Evolutionary conservation across 2,329 filamentous ascomycete species (phyloP), one percentile per base, ranked within the genome.

Genomic region (Penicillium paneum): DNA sequence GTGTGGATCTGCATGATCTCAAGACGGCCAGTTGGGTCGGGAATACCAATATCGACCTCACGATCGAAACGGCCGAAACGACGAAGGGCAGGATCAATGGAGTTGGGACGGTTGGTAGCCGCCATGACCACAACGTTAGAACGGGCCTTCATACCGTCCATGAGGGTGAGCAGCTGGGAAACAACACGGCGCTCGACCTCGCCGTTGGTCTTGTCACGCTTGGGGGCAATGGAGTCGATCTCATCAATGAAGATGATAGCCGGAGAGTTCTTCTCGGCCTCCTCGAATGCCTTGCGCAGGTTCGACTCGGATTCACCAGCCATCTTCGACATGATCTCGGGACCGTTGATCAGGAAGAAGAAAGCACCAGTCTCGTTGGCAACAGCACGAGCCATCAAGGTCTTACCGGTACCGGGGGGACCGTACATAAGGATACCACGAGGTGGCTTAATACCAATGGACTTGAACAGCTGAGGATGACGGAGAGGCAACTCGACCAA

Each of bases 281-380:
- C 94, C 76, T 97, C 94, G 69, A 99, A 99, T n/a, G 94, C 94
- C 80, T 97, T 97, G 69, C 94, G 89, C 64, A 99, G 78, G 76
- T 97, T 97, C 56, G 93, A 97, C 77, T 97, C 94, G 56, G 94
- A 97, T 78, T 99, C 94, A 84, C 94, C 94, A 56, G 94, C 94
- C 94, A 97, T 97, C 85, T 97, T 97, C 56, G 93, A 97, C 94
- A 99, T 97, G 80, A 99, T 97, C 76, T 97, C 94, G 49, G 94
- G 94, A 62, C 94, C 93, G 78, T 97, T 97, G 84, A 99, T 97
- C 61, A 97, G 79, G 86, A 99, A 97, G 81, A 99, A 99, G 82
- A 97, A 97, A 45, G 93, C 93, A 68, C 94, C 94, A 32, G 94
- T 97, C 82, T 97, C 94, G 79, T 97, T 97, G 77, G 94, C 94